Conservation (phyloP, 2,329 filamentous ascomycete genomes). For the Pseudogymnoascus sp. region DNA sequence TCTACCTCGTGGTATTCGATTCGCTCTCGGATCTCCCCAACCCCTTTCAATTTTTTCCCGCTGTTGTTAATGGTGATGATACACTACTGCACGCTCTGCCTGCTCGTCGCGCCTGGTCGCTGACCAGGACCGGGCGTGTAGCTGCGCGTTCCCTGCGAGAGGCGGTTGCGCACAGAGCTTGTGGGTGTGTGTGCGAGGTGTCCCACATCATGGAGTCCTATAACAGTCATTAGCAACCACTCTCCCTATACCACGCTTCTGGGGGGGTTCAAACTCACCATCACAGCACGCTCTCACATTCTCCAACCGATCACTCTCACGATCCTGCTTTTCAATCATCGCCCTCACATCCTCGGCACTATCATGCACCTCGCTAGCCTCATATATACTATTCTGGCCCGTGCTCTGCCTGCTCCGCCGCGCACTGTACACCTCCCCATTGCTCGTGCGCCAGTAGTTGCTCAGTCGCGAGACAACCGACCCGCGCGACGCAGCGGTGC, state of each 20-base stretch:
- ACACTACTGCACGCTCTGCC: constrained; percentile 6
- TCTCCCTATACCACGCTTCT: constrained; percentile 12
- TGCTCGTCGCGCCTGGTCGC: not conserved
- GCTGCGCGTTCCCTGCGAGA: constrained; percentile 9
- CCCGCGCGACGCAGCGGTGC: constrained; percentile 19
- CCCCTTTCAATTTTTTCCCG: not conserved
- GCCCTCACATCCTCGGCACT: constrained; percentile 76
- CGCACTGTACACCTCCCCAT: constrained; percentile 38
- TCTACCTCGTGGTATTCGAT: not conserved
- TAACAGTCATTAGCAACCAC: constrained; percentile 1
- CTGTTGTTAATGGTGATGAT: not conserved
- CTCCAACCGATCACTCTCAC: constrained; percentile 73
- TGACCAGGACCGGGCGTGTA: not conserved
- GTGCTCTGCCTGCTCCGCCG: constrained; percentile 45
- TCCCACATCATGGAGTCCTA: constrained; percentile 45
- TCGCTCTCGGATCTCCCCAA: not conserved
- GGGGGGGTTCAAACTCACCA: constrained; percentile 52
- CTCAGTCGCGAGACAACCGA: constrained; percentile 48
- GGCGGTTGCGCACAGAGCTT: constrained; percentile 26
- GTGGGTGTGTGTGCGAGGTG: constrained; percentile 29
- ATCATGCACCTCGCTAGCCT: constrained; percentile 55
- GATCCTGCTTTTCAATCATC: constrained; percentile 71
- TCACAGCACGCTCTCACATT: constrained; percentile 97
- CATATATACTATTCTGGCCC: constrained; percentile 42
- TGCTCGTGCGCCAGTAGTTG: constrained; percentile 41